Evolutionary conservation across 305 asterid genomes (phyloP).

Genomic region (Ajuga reptans): DNA sequence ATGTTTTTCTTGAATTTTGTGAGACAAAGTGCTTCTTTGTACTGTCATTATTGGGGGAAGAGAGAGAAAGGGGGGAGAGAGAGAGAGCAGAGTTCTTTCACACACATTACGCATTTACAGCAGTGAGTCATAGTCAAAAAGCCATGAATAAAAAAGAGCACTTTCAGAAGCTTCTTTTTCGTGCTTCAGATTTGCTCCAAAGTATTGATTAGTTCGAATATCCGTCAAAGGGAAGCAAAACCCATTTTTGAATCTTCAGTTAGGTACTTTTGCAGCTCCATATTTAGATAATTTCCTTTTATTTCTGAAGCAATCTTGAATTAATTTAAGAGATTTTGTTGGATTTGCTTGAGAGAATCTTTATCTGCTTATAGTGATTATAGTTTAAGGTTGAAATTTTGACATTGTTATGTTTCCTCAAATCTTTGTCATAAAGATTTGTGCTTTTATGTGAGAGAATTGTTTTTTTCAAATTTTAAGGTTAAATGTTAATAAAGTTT

Average conservation of each 20-base stretch:
- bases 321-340: background rate
- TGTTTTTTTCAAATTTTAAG: background rate
- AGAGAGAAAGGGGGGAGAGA: constrained; percentile 20
- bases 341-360: constrained; percentile 1
- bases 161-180: constrained; percentile 31
- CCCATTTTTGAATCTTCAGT: constrained; percentile 21
- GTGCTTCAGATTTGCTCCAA: constrained; percentile 31
- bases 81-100: constrained; percentile 14
- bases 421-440: constrained; percentile 4
- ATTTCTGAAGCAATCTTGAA: background rate
- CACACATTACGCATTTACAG: constrained; percentile 25
- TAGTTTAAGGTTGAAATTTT: background rate
- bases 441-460: constrained; percentile 15
- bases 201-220: constrained; percentile 1
- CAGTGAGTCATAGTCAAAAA: constrained; percentile 27
- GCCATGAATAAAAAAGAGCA: constrained; percentile 22
- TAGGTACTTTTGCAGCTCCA: constrained; percentile 11
- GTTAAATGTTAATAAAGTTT: background rate
- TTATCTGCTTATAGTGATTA: background rate
- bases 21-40: constrained; percentile 4
- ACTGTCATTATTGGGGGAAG: constrained; percentile 17
- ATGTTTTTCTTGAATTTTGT: constrained; percentile 12
- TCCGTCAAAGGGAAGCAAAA: background rate
- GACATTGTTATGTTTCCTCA: background rate
- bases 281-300: background rate